Evolutionary conservation across 805 yeast genomes (phyloP).

Genomic region (Candida manassasensis): DNA sequence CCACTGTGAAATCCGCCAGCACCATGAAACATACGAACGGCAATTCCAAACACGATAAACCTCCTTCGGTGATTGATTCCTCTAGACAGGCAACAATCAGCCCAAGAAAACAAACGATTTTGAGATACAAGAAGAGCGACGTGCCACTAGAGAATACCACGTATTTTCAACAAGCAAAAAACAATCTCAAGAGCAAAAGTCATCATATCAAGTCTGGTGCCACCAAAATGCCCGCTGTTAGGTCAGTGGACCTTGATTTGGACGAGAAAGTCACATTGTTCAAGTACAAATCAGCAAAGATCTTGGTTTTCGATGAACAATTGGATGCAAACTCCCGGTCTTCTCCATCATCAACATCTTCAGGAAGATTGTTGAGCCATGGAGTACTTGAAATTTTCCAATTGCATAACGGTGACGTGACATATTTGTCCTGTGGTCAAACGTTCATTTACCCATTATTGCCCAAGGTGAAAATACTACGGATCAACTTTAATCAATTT

Average conservation of each 20-base stretch:
- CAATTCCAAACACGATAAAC: background rate
- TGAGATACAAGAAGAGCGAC: slow-evolving; percentile 32
- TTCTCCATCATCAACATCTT: slow-evolving; percentile 7
- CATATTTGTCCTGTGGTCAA: slow-evolving; percentile 62
- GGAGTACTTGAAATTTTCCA: slow-evolving; percentile 60
- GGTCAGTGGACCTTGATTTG: slow-evolving; percentile 16
- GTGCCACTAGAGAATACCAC: slow-evolving; percentile 16
- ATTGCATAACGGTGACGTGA: slow-evolving; percentile 51
- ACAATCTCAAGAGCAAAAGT: slow-evolving; percentile 17
- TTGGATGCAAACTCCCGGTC: slow-evolving; percentile 13
- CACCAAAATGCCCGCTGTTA: background rate
- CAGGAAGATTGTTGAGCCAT: slow-evolving; percentile 53
- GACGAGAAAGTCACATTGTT: slow-evolving; percentile 36
- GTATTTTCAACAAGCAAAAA: slow-evolving; percentile 24
- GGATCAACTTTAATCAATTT: slow-evolving; percentile 46
- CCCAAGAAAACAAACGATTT: slow-evolving; percentile 36
- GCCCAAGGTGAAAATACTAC: slow-evolving; percentile 55
- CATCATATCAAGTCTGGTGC: background rate
- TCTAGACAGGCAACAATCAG: slow-evolving; percentile 13
- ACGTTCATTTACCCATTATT: slow-evolving; percentile 69
- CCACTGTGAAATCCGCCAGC: no score
- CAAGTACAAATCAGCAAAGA: slow-evolving; percentile 25
- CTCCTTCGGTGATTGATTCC: background rate
- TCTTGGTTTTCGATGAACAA: slow-evolving; percentile 34
- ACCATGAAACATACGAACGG: no score